phyloP scores from a whole-genome alignment of 2,329 filamentous ascomycete species.

The Cylindrodendrum hubeiense region DNA sequence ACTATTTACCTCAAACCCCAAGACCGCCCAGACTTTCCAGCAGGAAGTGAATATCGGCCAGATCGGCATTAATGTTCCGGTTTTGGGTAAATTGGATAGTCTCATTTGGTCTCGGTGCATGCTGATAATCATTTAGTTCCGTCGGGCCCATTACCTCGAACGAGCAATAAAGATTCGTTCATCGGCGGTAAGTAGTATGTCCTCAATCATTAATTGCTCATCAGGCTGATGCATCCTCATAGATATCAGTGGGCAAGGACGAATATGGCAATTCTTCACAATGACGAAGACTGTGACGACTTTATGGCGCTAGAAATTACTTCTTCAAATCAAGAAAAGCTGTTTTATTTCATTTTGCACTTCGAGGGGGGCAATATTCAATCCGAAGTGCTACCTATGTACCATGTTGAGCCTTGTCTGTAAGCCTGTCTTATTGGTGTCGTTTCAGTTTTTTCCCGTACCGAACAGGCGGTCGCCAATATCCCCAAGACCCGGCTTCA shows the following conservation, averaged over 20 bases:
- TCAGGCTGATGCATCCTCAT: background rate
- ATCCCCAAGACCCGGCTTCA: conserved; percentile 37
- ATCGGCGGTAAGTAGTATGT: conserved; percentile 36
- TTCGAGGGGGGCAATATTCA: background rate
- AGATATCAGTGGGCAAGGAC: conserved; percentile 12
- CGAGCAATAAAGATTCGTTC: conserved; percentile 44
- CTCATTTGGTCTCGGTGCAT: background rate
- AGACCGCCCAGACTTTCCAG: conserved; percentile 35
- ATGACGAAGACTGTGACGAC: conserved; percentile 39
- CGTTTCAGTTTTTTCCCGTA: conserved; percentile 23
- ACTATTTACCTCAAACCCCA: conserved; percentile 35
- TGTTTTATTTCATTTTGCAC: background rate
- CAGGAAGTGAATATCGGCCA: conserved; percentile 39
- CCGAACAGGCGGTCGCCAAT: conserved; percentile 71
- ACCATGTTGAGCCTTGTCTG: background rate
- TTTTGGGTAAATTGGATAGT: conserved; percentile 22
- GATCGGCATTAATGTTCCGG: conserved; percentile 43
- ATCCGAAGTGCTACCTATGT: background rate
- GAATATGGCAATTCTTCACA: conserved; percentile 40
- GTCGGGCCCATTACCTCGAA: conserved; percentile 33
- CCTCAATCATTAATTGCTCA: background rate
- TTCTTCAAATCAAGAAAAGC: background rate
- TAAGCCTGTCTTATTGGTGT: background rate
- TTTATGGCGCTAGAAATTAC: conserved; percentile 1
- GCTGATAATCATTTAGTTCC: conserved; percentile 13